Evolutionary conservation across 2,329 filamentous ascomycete species (phyloP).

Genomic region (Fonsecaea pedrosoi): DNA sequence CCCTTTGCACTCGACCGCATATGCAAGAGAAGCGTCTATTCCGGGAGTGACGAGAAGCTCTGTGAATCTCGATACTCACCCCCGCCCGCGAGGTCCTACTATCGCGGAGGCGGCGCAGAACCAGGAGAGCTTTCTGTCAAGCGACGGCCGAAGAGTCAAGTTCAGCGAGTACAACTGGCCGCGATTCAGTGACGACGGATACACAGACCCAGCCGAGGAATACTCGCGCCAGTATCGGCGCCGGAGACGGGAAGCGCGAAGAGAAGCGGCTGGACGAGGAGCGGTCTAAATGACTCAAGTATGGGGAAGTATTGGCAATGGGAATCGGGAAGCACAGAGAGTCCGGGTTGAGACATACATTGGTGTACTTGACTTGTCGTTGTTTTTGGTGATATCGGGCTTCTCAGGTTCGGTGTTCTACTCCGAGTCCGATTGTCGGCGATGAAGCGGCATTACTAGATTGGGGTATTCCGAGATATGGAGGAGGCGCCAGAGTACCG

Average conservation of each 20-base stretch:
- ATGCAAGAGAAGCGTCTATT: conserved; percentile 21
- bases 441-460: background rate
- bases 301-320: too few species aligned
- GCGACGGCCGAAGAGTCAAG: conserved; percentile 9
- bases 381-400: too few species aligned
- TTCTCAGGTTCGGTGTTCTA: background rate
- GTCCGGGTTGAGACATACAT: too few species aligned
- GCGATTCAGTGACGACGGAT: conserved; percentile 27
- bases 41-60: background rate
- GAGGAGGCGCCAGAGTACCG: background rate
- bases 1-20: conserved; percentile 4
- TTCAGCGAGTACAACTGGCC: conserved; percentile 33
- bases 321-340: too few species aligned
- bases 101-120: background rate
- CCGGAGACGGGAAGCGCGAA: conserved; percentile 24
- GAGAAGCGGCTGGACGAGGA: background rate
- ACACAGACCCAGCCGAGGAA: conserved; percentile 30
- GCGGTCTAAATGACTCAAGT: too few species aligned
- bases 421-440: background rate
- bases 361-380: too few species aligned
- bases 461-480: background rate
- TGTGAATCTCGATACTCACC: too few species aligned
- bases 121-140: background rate
- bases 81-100: background rate
- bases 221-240: conserved; percentile 29